Evolutionary conservation across 768 basidiomycete genomes (phyloP), one percentile per base, ranked within the genome.

Genomic region (Trametes gibbosa): DNA sequence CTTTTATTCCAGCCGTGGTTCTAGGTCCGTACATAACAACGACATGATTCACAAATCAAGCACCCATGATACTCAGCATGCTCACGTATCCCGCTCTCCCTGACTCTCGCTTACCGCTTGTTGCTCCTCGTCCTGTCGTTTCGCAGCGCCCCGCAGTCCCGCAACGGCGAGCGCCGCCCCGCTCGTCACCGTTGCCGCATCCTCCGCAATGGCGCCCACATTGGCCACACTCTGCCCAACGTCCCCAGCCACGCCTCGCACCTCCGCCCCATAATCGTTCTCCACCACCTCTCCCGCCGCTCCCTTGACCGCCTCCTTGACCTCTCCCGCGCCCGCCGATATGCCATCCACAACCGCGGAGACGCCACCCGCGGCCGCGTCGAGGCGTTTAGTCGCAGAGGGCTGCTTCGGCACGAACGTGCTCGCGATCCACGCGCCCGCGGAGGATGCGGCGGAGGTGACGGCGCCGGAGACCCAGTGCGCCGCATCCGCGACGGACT

Each of bases 341-440:
- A 63, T 49, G 17, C 65, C 63, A 12, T 32, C 39, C 8, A 51
- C 51, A 17, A 57, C 47, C 7, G 53, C 42, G 17, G 53, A 56
- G 24, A 50, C 59, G 10, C 62, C 64, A 13, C 57, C 51, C 19
- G 60, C 55, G 7, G 50, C 34, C 8, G 57, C 53, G 37, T 53
- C 34, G 24, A 66, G 57, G 37, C 60, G 41, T 10, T 63, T 63
- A 16, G 57, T 59, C 7, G 58, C 61, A 3, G 46, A 37, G 23
- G 59, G 50, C 3, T 59, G 59, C 1, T 61, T 62, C 24, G 64
- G 61, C 0, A 63, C 66, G 53, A 63, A 27, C 14, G 60, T 58
- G 40, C 58, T 53, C 19, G 68, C 58, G 43, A 69, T 39, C 65
- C 65, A 69, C 13, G 66, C 64, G 45, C 68, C 64, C 0, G 68